These are phyloP conservation scores for Phytophthora palmivora DNA, from an alignment of 352 stramenopile species.

Conservation along the genomic window DNA sequence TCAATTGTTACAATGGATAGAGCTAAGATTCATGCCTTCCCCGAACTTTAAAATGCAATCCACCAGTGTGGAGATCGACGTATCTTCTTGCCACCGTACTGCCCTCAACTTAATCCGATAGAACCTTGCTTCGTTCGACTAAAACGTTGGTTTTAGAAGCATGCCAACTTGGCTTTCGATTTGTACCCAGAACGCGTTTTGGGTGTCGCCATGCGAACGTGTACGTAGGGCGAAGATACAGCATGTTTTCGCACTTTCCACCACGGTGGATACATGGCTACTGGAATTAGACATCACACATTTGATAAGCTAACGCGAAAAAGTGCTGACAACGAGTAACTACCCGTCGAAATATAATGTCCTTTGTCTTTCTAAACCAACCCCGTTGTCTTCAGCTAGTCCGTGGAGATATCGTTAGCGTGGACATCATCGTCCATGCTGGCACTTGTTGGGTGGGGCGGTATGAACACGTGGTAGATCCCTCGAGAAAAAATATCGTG, in stretches of 20 bases:
- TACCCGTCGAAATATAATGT: background rate
- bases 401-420: background rate
- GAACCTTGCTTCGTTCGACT: slow-evolving; percentile 52
- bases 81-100: slow-evolving; percentile 21
- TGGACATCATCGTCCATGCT: slow-evolving; percentile 1
- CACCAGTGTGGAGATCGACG: slow-evolving; percentile 91
- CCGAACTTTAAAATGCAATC: slow-evolving; percentile 92
- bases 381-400: background rate
- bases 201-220: background rate
- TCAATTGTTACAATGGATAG: slow-evolving; percentile 66
- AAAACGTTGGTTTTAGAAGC: slow-evolving; percentile 58
- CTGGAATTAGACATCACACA: background rate
- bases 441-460: background rate
- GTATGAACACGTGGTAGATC: slow-evolving; percentile 10
- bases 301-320: slow-evolving; percentile 7
- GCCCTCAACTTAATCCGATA: slow-evolving; percentile 14
- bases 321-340: background rate
- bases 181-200: slow-evolving; percentile 8
- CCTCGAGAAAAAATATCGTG: slow-evolving; percentile 13
- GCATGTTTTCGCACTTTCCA: background rate
- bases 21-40: slow-evolving; percentile 87
- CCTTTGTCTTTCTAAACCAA: background rate
- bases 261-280: slow-evolving; percentile 5
- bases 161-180: slow-evolving; percentile 12
- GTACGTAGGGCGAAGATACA: background rate